Evolutionary conservation across 345 rosid species (phyloP).

Genomic region (Mallotus nudiflorus): DNA sequence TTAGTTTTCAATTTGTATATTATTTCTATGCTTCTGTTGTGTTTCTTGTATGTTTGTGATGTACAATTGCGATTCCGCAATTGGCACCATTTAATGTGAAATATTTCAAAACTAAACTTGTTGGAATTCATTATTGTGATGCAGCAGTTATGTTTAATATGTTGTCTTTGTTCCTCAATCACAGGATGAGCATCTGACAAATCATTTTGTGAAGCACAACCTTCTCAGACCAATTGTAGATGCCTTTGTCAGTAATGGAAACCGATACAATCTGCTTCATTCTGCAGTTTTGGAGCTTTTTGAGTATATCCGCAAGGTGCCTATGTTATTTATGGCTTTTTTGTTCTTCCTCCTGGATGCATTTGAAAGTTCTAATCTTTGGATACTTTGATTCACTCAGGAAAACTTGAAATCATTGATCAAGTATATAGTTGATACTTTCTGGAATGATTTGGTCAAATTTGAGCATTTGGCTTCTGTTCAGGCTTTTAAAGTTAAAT

Average conservation of each 20-base stretch:
- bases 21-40: neutral
- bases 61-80: neutral
- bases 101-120: neutral
- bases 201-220: conserved; percentile 80
- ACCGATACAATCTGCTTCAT: conserved; percentile 87
- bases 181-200: conserved; percentile 87
- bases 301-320: conserved; percentile 90
- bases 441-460: conserved; percentile 71
- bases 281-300: conserved; percentile 91
- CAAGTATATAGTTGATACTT: conserved; percentile 72
- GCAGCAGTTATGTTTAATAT: conserved; percentile 4
- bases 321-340: conserved; percentile 1
- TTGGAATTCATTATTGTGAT: neutral
- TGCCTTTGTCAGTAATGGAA: conserved; percentile 84
- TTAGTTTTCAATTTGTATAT: neutral
- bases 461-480: conserved; percentile 61
- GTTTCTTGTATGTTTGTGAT: neutral
- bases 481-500: conserved; percentile 65
- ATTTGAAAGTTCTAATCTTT: conserved; percentile 16
- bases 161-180: conserved; percentile 15
- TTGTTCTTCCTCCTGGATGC: conserved; percentile 20
- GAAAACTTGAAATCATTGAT: conserved; percentile 77
- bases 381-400: conserved; percentile 44
- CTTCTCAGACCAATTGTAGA: conserved; percentile 81
- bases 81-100: neutral